These are phyloP conservation scores for Tricholoma flavovirens DNA, from an alignment of 768 basidiomycete genomes.

Conservation along the genomic window DNA sequence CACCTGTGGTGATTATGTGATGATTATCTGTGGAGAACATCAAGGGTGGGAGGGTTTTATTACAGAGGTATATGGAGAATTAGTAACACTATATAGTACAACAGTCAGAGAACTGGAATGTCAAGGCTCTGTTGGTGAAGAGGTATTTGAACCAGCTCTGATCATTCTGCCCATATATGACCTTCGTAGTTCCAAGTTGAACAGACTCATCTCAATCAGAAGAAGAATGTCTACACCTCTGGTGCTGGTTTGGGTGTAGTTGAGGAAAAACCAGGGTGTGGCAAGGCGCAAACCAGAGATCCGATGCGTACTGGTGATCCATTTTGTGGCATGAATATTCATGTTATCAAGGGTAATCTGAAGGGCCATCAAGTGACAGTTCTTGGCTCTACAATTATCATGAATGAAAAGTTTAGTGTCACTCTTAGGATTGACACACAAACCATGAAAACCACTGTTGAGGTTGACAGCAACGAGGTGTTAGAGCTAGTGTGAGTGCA, in stretches of 20 bases:
- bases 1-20: neutral
- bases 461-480: too few relatives aligned
- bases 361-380: too few relatives aligned
- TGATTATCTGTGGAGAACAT: neutral
- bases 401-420: too few relatives aligned
- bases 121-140: neutral
- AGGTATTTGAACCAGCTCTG: neutral
- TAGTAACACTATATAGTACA: neutral
- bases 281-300: neutral
- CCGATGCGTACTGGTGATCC: neutral
- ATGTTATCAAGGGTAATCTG: too few relatives aligned
- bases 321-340: neutral
- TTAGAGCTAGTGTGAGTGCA: too few relatives aligned
- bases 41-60: neutral
- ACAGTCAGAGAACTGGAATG: neutral
- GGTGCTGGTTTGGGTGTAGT: neutral
- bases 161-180: neutral
- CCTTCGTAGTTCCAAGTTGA: neutral
- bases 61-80: neutral
- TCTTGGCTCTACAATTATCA: too few relatives aligned
- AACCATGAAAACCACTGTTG: too few relatives aligned
- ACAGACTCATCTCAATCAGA: neutral
- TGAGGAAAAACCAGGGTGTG: neutral
- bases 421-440: too few relatives aligned
- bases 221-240: neutral